A percentile compares a stretch with the other conserved stretches of the same genome.
Evolutionary conservation across 257 asterid species (phyloP).

Genomic region (Fraxinus americana): DNA sequence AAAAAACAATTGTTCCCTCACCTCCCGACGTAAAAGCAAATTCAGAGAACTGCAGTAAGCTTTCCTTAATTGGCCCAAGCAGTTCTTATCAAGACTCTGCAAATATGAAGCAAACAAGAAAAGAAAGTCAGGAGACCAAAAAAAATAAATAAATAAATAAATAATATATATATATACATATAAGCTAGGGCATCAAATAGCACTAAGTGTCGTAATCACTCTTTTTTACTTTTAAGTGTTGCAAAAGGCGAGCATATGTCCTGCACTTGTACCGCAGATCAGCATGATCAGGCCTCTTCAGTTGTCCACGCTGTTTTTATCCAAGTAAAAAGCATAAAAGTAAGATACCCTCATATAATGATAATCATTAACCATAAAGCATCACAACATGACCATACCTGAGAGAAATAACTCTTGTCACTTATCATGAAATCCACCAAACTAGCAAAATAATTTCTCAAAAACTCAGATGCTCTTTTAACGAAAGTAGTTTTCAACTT

Average conservation of each 20-base stretch:
- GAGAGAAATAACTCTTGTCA: constrained; percentile 96
- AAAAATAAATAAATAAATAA: constrained; percentile 8
- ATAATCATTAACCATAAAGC: constrained; percentile 26
- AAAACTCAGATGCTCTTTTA: constrained; percentile 88
- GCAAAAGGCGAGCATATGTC: constrained; percentile 98
- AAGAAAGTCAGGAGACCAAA: constrained; percentile 18
- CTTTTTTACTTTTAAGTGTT: constrained; percentile 79
- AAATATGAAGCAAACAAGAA: constrained; percentile 20
- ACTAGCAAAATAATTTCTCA: constrained; percentile 81
- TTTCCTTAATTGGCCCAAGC: constrained; percentile 86
- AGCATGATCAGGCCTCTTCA: constrained; percentile 98
- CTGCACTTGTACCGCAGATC: constrained; percentile 94
- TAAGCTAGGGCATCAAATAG: constrained; percentile 19
- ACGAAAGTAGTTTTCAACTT: constrained; percentile 73
- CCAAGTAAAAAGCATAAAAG: constrained; percentile 29
- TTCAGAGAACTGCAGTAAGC: constrained; percentile 97
- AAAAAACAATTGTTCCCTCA: constrained; percentile 40
- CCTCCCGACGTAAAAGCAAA: constrained; percentile 93
- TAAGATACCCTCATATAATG: constrained; percentile 18
- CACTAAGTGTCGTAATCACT: constrained; percentile 9
- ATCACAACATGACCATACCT: constrained; percentile 49
- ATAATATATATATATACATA: background rate
- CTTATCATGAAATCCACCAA: constrained; percentile 97
- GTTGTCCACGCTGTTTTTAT: constrained; percentile 80
- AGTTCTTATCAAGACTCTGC: constrained; percentile 89